phyloP scores from a whole-genome alignment of 331 rosid genomes.

The Rhamnella rubrinervis region DNA sequence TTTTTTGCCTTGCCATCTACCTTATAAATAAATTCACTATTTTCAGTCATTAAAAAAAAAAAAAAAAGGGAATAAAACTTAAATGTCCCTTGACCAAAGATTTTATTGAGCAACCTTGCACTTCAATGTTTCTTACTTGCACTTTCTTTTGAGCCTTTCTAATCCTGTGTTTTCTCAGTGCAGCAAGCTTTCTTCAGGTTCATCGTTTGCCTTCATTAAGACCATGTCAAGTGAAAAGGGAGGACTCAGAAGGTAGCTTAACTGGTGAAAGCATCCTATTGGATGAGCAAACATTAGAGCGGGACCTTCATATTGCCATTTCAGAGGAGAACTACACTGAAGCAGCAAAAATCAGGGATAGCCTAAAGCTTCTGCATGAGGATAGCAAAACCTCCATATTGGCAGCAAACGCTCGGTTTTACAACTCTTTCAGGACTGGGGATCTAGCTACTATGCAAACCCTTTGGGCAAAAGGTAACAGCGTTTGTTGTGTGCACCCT shows the following conservation, averaged over 20 bases:
- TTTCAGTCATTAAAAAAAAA: too few relatives aligned
- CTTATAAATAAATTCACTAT: neutral
- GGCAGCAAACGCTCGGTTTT: slow-evolving; percentile 65
- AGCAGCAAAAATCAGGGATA: slow-evolving; percentile 85
- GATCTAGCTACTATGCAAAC: slow-evolving; percentile 85
- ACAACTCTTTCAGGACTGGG: slow-evolving; percentile 61
- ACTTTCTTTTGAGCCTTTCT: slow-evolving; percentile 14
- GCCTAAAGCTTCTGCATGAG: slow-evolving; percentile 58
- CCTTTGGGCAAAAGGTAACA: slow-evolving; percentile 67
- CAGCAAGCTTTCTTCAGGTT: slow-evolving; percentile 24
- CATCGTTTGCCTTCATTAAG: slow-evolving; percentile 29
- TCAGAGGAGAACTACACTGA: slow-evolving; percentile 71
- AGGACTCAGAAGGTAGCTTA: slow-evolving; percentile 48
- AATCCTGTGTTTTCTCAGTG: slow-evolving; percentile 11
- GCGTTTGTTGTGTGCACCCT: slow-evolving; percentile 84
- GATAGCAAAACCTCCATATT: slow-evolving; percentile 51
- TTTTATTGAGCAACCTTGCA: neutral
- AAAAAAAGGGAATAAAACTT: too few relatives aligned
- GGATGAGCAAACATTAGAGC: slow-evolving; percentile 60
- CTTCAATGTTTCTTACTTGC: neutral
- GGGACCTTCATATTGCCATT: slow-evolving; percentile 65
- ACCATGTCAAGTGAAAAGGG: slow-evolving; percentile 44
- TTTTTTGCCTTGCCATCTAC: slow-evolving; percentile 21
- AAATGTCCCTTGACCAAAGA: neutral
- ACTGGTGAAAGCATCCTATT: slow-evolving; percentile 45